Evolutionary conservation across 2,329 filamentous ascomycete genomes (phyloP), one percentile per base, ranked within the genome.

Genomic region (Talaromyces piceae): DNA sequence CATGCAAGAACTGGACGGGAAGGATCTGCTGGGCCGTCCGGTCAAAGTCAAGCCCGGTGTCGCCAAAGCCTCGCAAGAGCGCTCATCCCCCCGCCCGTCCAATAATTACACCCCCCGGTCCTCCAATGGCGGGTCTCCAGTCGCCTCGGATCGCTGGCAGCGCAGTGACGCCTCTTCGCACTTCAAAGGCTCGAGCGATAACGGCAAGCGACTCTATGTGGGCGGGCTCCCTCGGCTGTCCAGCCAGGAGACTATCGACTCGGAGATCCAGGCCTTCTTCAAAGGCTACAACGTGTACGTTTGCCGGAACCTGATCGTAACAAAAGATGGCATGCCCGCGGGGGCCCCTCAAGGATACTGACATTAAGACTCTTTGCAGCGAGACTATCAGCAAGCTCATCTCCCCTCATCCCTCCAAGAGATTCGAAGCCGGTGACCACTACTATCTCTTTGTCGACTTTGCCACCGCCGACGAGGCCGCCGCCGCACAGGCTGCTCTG

Each of bases 371-470:
- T 7, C n/a, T 26, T 47, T 4, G 16, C 47, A 72, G 69, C 54
- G 66, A 72, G 58, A 71, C 70, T 47, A 68, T 77, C 51, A 76
- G 70, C 62, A 77, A 77, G 61, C 61, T 76, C 41, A 84, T 79
- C 72, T 83, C 75, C 44, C 80, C 76, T 55, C 82, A 73, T 62
- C 81, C 70, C 60, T 80, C 67, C 60, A 83, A 74, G 52, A 71
- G 69, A 23, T 64, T 70, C n/a, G 70, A 72, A 37, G 69, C 73
- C 0, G 80, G 79, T 26, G 76, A 80, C 56, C 75, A 81, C 60
- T 78, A 84, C 66, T 85, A 81, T 64, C 80, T 80, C 58, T 86
- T 85, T 53, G 79, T 86, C n/a, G 81, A 86, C 58, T 76, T 86
- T 51, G 70, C 69, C 45, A 78, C 73, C 5, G 62, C 68, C 0